These are phyloP conservation scores for Plenodomus tracheiphilus DNA, from an alignment of 2,329 filamentous ascomycete genomes.

Conservation along the genomic window DNA sequence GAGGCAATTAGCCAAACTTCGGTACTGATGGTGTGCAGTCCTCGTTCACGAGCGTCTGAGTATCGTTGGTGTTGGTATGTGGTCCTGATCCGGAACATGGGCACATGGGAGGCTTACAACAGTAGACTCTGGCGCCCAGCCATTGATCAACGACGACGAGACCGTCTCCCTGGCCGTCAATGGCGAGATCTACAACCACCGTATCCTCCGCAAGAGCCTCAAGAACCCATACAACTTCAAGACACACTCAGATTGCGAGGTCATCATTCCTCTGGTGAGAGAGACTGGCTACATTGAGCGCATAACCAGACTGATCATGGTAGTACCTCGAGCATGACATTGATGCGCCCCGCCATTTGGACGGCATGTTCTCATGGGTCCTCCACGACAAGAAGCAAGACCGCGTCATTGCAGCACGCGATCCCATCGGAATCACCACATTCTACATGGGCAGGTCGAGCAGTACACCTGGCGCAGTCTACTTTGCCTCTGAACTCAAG, in stretches of 20 bases:
- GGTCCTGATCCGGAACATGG: conserved; percentile 12
- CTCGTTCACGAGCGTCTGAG: conserved; percentile 96
- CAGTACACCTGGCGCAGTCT: conserved; percentile 78
- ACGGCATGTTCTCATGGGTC: conserved; percentile 99
- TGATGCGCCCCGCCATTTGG: conserved; percentile 88
- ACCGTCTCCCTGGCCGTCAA: conserved; percentile 93
- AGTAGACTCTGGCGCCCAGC: conserved; percentile 90
- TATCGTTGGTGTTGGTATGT: conserved; percentile 91
- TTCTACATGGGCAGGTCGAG: conserved; percentile 94
- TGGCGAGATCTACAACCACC: conserved; percentile 99
- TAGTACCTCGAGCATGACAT: conserved; percentile 91
- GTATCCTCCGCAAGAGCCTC: conserved; percentile 84
- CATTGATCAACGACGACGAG: conserved; percentile 87
- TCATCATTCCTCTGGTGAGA: conserved; percentile 93
- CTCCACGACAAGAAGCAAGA: conserved; percentile 95
- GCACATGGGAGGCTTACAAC: conserved; percentile 21
- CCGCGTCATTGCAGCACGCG: conserved; percentile 88
- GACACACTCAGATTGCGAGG: conserved; percentile 97
- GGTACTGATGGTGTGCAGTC: conserved; percentile 50
- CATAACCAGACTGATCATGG: conserved; percentile 19
- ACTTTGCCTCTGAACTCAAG: conserved; percentile 97
- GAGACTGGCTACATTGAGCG: background rate
- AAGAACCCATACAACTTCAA: conserved; percentile 92
- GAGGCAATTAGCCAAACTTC: background rate
- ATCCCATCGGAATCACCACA: conserved; percentile 95